Conservation (phyloP, 306 rosid species). For the Prosopis cineraria region DNA sequence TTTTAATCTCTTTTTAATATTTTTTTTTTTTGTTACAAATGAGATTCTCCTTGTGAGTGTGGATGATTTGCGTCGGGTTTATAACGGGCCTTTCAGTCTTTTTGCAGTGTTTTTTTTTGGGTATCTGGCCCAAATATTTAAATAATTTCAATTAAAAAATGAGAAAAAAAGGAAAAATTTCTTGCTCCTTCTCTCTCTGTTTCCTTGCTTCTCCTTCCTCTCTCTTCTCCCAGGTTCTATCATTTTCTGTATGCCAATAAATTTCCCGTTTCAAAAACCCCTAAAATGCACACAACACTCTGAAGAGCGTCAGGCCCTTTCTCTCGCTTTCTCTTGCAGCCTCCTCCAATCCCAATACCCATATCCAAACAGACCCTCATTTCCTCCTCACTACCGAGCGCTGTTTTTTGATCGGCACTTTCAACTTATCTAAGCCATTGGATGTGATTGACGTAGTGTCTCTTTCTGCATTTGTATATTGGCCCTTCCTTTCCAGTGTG, state of each 20-base stretch:
- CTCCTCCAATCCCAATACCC: constrained; percentile 51
- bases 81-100: neutral
- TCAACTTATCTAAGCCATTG: constrained; percentile 33
- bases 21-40: too few species aligned
- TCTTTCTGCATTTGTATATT: constrained; percentile 38
- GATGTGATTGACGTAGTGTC: constrained; percentile 41
- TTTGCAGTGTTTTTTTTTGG: neutral
- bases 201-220: constrained; percentile 10
- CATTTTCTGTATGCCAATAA: constrained; percentile 29
- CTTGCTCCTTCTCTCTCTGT: neutral
- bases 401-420: constrained; percentile 59
- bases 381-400: constrained; percentile 50
- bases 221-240: constrained; percentile 34
- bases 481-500: constrained; percentile 14
- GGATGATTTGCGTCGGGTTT: constrained; percentile 6
- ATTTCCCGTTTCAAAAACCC: constrained; percentile 28
- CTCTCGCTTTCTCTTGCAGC: constrained; percentile 37
- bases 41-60: too few species aligned
- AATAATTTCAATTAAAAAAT: too few species aligned
- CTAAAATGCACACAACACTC: constrained; percentile 44
- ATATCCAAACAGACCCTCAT: constrained; percentile 28
- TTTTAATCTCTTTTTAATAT: too few species aligned
- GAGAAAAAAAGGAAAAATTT: neutral
- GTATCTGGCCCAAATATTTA: constrained; percentile 18
- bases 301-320: constrained; percentile 47